Evolutionary conservation across 306 rosid genomes (phyloP).

Genomic region (Sicyos baderoa): DNA sequence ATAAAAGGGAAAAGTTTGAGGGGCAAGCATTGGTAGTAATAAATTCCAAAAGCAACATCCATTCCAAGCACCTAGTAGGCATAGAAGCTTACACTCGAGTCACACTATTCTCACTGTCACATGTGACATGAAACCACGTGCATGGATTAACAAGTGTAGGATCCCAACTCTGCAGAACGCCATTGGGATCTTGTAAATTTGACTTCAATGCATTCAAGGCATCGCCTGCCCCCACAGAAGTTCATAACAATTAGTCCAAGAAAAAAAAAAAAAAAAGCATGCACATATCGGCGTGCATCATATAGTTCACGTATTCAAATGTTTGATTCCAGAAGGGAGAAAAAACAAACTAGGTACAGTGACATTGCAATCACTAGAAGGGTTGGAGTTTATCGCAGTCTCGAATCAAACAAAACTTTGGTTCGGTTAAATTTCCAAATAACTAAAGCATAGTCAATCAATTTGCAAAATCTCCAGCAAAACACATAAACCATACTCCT

Average conservation of each 20-base stretch:
- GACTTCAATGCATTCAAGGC: slow-evolving; percentile 79
- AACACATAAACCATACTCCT: slow-evolving; percentile 4
- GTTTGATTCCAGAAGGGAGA: background rate
- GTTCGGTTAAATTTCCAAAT: background rate
- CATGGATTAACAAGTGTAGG: slow-evolving; percentile 87
- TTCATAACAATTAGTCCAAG: background rate
- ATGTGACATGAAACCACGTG: slow-evolving; percentile 92
- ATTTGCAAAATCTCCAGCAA: background rate
- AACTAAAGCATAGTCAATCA: background rate
- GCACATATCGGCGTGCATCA: background rate
- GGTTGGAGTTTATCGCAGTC: background rate
- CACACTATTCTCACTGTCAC: slow-evolving; percentile 59
- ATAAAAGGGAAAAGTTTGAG: background rate
- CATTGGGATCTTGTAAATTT: slow-evolving; percentile 67
- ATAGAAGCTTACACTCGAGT: slow-evolving; percentile 77
- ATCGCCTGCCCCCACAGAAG: slow-evolving; percentile 46
- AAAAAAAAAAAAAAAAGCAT: slow-evolving; percentile 9
- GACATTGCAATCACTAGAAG: background rate
- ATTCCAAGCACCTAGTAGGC: background rate
- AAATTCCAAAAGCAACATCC: background rate
- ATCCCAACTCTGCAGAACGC: slow-evolving; percentile 89
- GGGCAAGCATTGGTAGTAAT: background rate
- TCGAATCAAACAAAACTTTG: background rate
- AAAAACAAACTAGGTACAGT: background rate
- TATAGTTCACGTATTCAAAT: too few relatives aligned